Base-by-base conservation (phyloP, 2,329 filamentous ascomycete species). In the Aciculosporium take region DNA sequence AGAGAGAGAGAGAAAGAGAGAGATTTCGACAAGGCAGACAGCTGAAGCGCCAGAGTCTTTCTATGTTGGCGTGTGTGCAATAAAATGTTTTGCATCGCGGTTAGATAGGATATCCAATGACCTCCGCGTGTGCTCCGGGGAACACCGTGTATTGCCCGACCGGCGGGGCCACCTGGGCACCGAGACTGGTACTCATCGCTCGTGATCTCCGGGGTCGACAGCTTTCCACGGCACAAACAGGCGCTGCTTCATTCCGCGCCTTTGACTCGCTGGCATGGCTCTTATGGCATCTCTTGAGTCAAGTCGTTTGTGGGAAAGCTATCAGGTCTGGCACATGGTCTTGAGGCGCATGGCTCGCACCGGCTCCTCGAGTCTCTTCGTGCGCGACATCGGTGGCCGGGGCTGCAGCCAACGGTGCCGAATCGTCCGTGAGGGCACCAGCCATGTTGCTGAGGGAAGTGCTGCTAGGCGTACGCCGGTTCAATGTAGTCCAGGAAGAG, bases 401-500 rank as follows among this genome's bases (percentile, higher is more conserved):
- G 12, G 34, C 9, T 23, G 49, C 46, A n/a, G 55, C 53, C 29
- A 58, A 44, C 23, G 52, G 52, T 27, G 63, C 62, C 7, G 51
- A 48, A 5, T 49, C 47, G 15, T 64, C 60, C 2, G 50, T 49
- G 50, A 57, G 56, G 12, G 51, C 46, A 9, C 45, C 51, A 12
- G 53, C 48, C 48, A 56, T 51, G 47, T 62, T 62, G 51, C 56
- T 61, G 21, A 63, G 51, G 10, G 67, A 71, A 10, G 59, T 64
- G 44, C 66, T 73, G 59, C 70, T 75, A 33, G 62, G 58, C 4
- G 72, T 77, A 52, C 72, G 62, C 5, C 69, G 66, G 5, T 71
- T 75, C 44, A 71, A 61, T 30, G 67, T 68, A 1, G 72, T 74
- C 45, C 67, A 68, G 8, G 65, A 68, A 4, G 72, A 76, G 21